Conservation (phyloP, 305 asterid genomes). For the Fraxinus platypoda region DNA sequence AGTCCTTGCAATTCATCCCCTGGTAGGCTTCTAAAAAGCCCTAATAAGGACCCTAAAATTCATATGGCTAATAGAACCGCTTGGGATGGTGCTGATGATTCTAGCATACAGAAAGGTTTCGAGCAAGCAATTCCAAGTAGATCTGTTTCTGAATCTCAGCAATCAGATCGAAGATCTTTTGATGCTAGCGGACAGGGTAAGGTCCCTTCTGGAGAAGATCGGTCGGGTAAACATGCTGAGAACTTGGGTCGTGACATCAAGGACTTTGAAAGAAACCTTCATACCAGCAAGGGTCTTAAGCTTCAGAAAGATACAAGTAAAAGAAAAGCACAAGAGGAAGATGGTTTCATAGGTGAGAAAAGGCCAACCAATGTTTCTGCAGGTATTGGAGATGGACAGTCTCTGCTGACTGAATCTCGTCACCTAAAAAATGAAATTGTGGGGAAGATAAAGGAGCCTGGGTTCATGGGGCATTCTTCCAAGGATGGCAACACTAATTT, state of each 20-base stretch:
- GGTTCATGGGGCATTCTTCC: slow-evolving; percentile 39
- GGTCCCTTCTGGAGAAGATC: slow-evolving; percentile 44
- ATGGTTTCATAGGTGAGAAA: slow-evolving; percentile 40
- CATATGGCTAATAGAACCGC: slow-evolving; percentile 36
- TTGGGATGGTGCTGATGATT: slow-evolving; percentile 42
- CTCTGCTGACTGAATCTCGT: slow-evolving; percentile 38
- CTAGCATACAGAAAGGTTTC: slow-evolving; percentile 39
- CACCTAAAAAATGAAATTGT: slow-evolving; percentile 40
- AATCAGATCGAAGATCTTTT: slow-evolving; percentile 41
- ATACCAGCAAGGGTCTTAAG: slow-evolving; percentile 41
- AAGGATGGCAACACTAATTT: slow-evolving; percentile 44
- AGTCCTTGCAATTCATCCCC: slow-evolving; percentile 52
- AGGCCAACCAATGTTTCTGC: slow-evolving; percentile 36
- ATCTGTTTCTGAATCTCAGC: slow-evolving; percentile 49
- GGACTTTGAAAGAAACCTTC: slow-evolving; percentile 49
- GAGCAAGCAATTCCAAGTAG: slow-evolving; percentile 41
- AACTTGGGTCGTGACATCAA: slow-evolving; percentile 42
- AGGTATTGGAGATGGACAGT: slow-evolving; percentile 43
- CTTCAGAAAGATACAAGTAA: slow-evolving; percentile 41
- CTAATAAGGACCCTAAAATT: slow-evolving; percentile 32
- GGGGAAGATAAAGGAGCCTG: slow-evolving; percentile 47
- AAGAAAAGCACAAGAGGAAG: slow-evolving; percentile 41
- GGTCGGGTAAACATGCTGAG: slow-evolving; percentile 50
- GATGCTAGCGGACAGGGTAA: slow-evolving; percentile 45
- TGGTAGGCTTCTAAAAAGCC: slow-evolving; percentile 46